phyloP scores from a whole-genome alignment of 2,329 filamentous ascomycete genomes.

The Fusarium piperis region DNA sequence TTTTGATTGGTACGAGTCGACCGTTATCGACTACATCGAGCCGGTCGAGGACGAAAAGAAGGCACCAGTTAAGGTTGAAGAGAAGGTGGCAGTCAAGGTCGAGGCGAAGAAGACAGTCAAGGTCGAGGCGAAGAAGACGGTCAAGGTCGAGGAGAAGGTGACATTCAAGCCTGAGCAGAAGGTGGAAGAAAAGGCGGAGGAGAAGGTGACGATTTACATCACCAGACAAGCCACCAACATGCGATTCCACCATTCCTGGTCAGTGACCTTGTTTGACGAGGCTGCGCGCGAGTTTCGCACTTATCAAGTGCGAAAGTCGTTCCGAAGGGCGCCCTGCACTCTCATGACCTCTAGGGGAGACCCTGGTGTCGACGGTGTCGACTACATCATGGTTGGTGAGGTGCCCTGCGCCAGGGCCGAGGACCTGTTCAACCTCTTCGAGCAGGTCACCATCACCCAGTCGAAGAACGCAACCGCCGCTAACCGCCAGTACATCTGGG shows the following conservation, averaged over 20 bases:
- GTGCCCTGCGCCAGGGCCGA: background rate
- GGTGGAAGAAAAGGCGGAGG: background rate
- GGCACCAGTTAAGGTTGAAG: background rate
- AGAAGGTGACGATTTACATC: background rate
- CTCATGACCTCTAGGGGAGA: background rate
- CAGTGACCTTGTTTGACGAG: background rate
- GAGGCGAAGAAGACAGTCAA: background rate
- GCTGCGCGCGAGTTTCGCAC: rapidly evolving
- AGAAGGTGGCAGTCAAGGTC: background rate
- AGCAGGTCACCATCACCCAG: background rate
- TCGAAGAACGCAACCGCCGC: background rate
- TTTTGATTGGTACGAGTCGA: background rate
- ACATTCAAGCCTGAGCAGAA: too few species aligned
- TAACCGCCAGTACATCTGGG: background rate
- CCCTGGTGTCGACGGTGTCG: background rate
- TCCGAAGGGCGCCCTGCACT: background rate
- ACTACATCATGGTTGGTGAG: background rate
- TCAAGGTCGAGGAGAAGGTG: background rate
- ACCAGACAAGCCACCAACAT: background rate
- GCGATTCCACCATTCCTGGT: background rate
- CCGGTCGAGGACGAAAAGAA: background rate
- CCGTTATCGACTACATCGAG: background rate
- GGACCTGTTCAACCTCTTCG: background rate
- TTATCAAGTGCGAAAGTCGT: background rate
- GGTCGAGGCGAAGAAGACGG: background rate